A percentile compares a stretch with the other conserved stretches of the same genome.
Conservation (phyloP, 2,329 filamentous ascomycete genomes). For the Fusarium illudens region DNA sequence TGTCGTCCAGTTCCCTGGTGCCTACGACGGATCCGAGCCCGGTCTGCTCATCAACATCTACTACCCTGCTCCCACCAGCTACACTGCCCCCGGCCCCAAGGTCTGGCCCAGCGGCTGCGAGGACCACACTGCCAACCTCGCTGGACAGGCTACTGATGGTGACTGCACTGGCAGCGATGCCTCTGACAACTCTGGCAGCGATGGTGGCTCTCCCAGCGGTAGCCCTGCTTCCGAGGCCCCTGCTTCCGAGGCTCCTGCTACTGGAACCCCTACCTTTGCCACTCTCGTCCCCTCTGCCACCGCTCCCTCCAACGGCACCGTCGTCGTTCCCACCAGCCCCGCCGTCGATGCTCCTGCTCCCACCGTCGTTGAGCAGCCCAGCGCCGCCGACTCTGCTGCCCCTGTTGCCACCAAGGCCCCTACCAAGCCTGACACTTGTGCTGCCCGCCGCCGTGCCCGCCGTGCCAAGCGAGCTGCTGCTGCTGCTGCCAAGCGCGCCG, state of each 20-base stretch:
- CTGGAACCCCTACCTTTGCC: constrained; percentile 12
- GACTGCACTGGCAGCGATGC: constrained; percentile 47
- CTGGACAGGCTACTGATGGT: constrained; percentile 45
- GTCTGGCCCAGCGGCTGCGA: constrained; percentile 48
- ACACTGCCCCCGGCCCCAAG: constrained; percentile 46
- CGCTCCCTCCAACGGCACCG: constrained; percentile 14
- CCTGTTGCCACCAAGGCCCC: constrained; percentile 29
- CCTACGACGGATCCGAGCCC: constrained; percentile 45
- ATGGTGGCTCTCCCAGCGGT: constrained; percentile 16
- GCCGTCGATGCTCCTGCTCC: constrained; percentile 3
- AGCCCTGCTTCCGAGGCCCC: constrained; percentile 13
- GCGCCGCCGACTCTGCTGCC: neutral
- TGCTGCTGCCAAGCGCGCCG: constrained; percentile 10
- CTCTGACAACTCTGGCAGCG: constrained; percentile 40
- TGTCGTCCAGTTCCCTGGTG: constrained; percentile 46
- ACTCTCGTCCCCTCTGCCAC: constrained; percentile 16
- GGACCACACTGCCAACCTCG: constrained; percentile 50
- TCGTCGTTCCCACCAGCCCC: neutral
- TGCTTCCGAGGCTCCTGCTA: constrained; percentile 7
- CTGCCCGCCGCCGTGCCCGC: constrained; percentile 22
- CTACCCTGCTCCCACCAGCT: constrained; percentile 47
- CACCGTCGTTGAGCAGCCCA: constrained; percentile 9
- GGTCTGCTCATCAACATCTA: constrained; percentile 48
- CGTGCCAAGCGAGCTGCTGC: constrained; percentile 34
- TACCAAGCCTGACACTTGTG: constrained; percentile 7